Evolutionary conservation across 2,329 filamentous ascomycete species (phyloP).

Genomic region (Xylaria polymorpha): DNA sequence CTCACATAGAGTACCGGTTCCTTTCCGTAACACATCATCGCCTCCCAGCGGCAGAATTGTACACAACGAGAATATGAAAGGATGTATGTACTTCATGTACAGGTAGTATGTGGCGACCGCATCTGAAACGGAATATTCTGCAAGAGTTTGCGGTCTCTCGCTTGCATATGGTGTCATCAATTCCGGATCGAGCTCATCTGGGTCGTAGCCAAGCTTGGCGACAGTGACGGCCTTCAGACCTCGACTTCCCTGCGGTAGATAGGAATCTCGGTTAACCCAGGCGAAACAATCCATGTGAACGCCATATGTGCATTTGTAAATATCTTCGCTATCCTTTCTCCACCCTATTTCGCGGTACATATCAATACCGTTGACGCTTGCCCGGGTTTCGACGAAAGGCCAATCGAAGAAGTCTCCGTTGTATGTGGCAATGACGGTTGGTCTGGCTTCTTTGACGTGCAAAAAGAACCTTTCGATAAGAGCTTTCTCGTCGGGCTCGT

Average conservation of each 20-base stretch:
- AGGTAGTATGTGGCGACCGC: constrained; percentile 98
- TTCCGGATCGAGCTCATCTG: constrained; percentile 96
- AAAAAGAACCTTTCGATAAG: constrained; percentile 92
- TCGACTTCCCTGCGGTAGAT: constrained; percentile 95
- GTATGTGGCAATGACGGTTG: constrained; percentile 99
- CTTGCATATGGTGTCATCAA: constrained; percentile 93
- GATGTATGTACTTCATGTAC: constrained; percentile 99
- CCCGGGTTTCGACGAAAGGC: constrained; percentile 95
- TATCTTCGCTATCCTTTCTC: constrained; percentile 92
- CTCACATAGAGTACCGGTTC: constrained; percentile 97
- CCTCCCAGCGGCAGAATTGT: constrained; percentile 94
- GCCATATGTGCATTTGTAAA: constrained; percentile 95
- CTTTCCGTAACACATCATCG: constrained; percentile 93
- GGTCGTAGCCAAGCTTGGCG: constrained; percentile 97
- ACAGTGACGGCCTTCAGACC: constrained; percentile 98
- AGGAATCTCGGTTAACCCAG: constrained; percentile 99
- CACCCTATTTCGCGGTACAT: constrained; percentile 99
- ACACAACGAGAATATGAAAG: constrained; percentile 98
- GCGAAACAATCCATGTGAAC: constrained; percentile 99
- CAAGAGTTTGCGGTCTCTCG: constrained; percentile 91
- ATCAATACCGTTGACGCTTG: constrained; percentile 94
- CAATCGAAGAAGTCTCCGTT: constrained; percentile 99
- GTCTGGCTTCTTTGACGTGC: constrained; percentile 93
- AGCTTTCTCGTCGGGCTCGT: constrained; percentile 91
- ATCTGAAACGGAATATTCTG: constrained; percentile 98